A percentile compares a stretch with the other conserved stretches of the same genome.
These are phyloP conservation scores for Seiridium cupressi DNA, from an alignment of 2,329 filamentous ascomycete species.

Conservation along the genomic window DNA sequence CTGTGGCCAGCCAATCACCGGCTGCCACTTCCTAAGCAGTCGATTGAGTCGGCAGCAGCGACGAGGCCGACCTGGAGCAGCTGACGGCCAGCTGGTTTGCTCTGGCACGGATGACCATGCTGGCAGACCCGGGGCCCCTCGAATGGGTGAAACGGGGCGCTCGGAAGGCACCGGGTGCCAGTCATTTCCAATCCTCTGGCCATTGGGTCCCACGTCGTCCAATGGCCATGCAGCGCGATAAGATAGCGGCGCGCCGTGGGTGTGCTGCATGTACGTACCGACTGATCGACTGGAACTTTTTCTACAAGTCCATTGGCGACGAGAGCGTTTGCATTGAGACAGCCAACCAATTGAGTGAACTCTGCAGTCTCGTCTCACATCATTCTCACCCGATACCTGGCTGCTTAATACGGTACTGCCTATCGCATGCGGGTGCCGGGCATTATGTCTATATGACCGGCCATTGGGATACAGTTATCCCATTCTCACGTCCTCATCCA, in stretches of 20 bases:
- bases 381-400: background rate
- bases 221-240: background rate
- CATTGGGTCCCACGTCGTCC: too few relatives aligned
- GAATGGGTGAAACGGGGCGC: background rate
- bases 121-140: background rate
- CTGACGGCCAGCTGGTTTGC: background rate
- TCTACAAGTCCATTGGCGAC: too few relatives aligned
- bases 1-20: conserved; percentile 4
- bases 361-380: background rate
- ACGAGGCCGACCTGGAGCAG: background rate
- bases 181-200: background rate
- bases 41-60: background rate
- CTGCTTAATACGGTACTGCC: background rate
- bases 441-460: background rate
- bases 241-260: background rate
- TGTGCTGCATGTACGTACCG: too few relatives aligned
- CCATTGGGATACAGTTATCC: conserved; percentile 5
- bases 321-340: too few relatives aligned
- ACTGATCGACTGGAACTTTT: too few relatives aligned
- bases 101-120: too few relatives aligned
- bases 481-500: conserved; percentile 1
- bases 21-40: conserved; percentile 4
- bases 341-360: too few relatives aligned
- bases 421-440: background rate
- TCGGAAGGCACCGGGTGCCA: conserved; percentile 7